Base-by-base conservation (phyloP, 352 stramenopile species). In the Phytophthora megakarya region DNA sequence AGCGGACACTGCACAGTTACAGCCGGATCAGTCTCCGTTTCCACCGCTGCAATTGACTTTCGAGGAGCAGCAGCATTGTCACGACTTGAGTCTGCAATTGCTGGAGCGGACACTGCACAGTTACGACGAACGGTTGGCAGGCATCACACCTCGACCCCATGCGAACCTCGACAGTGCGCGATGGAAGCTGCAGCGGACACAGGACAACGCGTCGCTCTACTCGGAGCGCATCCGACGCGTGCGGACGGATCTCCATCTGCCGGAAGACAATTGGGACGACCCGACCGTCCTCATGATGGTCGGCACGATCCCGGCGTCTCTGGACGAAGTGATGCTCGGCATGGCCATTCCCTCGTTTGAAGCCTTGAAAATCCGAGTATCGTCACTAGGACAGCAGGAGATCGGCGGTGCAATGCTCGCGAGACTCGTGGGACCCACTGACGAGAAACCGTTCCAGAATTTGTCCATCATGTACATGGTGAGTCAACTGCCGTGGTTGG, bases 311-410 rank as follows among this genome's bases (percentile, higher is more conserved):
- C 69, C 49, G 23, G 65, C 69, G 5, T 47, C 69, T n/a, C 39
- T 90, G 21, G 73, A 89, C 35, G 77, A 90, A 35, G 66, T 88
- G 50, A 88, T 90, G 79, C 80, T 84, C 49, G 79, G 83, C 15
- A 73, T 86, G 39, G 21, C 63, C 0, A 61, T 67, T 3, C 69
- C 70, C 3, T 70, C 77, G 10, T 81, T 84, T 19, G 74, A 84
- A 62, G 44, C 75, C 38, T 72, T 78, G 11, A 53, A 72, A 61
- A 46, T 79, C 9, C 81, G 69, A 3, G 44, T 72, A 9, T 50
- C 65, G 6, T 69, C 65, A 13, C 51, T 74, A 6, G 65, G 54
- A 12, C 66, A 69, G 12, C 56, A 67, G 26, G 53, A 74, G 25
- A 54, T 71, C 25, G 46, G 78, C 45, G 72, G 69, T 30, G 74